Evolutionary conservation across 306 rosid species (phyloP), one percentile per base, ranked within the genome.

Genomic region (Parietaria judaica): DNA sequence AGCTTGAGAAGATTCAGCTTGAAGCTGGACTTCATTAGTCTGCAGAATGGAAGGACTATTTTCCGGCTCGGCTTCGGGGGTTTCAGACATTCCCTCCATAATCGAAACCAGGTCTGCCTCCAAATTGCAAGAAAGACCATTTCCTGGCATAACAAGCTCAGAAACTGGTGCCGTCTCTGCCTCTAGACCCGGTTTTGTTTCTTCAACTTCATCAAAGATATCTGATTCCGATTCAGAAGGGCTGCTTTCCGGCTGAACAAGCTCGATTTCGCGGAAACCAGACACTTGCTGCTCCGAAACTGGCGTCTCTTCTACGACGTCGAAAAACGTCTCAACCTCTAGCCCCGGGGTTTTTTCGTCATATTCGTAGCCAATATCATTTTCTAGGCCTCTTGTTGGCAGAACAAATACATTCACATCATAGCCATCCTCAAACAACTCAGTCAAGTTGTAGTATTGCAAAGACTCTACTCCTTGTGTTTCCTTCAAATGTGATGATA

Each of bases 391-490:
- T 44, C 11, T 10, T 31, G n/a, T 13, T 0, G 70, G 17, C 12
- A 39, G 68, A 51, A 39, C 75, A 51, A 41, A 39, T 35, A 49
- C 59, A 54, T 44, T 60, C 49, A 66, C 14, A 7, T 47, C 68
- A 54, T 39, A 73, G 34, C 74, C 81, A 63, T 53, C 66, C 16
- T 68, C 80, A 0, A 37, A 41, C 80, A 76, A 54, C 44, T 43
- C 23, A 47, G 84, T 79, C 75, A 84, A 65, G 82, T 90, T 90
- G 66, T 41, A 78, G 36, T 72, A 82, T 41, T 60, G 78, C 60
- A 80, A 52, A 14, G 73, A 61, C 47, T 39, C 79, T 60, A 74
- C 54, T n/a, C 64, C 64, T 8, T 36, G 72, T 11, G 6, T 23
- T 73, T 67, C 74, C 86, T 72, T 75, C 61, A 55, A 77, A 23